Conservation (phyloP, 208 protist species). For the Naegleria lovaniensis region DNA sequence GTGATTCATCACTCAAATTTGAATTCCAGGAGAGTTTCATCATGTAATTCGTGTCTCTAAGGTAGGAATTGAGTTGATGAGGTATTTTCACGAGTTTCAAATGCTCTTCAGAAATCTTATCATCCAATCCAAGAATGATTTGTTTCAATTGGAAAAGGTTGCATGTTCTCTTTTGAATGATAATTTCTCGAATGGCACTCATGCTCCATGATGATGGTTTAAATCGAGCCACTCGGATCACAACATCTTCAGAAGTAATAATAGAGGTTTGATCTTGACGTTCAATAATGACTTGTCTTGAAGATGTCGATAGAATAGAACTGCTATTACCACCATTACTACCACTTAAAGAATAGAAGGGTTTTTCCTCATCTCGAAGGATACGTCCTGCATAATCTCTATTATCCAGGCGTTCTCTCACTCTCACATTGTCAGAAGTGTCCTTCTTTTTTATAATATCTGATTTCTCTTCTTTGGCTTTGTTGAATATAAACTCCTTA, state of each 20-base stretch:
- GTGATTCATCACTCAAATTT: background rate
- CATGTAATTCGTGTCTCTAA: background rate
- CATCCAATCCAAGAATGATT: background rate
- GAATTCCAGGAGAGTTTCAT: background rate
- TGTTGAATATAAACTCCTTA: background rate
- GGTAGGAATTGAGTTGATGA: background rate
- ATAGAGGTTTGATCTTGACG: background rate
- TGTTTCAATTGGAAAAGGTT: background rate
- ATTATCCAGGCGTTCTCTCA: background rate
- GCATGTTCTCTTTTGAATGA: background rate
- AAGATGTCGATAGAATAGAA: no score
- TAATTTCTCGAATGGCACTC: background rate
- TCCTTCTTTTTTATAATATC: background rate
- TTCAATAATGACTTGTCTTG: conserved; percentile 4
- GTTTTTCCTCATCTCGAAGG: background rate
- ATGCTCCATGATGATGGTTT: background rate
- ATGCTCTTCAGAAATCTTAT: background rate
- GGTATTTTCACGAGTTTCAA: background rate
- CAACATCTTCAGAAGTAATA: background rate
- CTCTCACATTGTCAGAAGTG: background rate
- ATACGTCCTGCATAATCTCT: background rate
- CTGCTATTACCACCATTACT: background rate
- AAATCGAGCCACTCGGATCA: background rate
- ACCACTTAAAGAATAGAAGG: background rate
- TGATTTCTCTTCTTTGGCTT: background rate